phyloP scores from a whole-genome alignment of 1,139 yeast species.

The Pichia cactophila region DNA sequence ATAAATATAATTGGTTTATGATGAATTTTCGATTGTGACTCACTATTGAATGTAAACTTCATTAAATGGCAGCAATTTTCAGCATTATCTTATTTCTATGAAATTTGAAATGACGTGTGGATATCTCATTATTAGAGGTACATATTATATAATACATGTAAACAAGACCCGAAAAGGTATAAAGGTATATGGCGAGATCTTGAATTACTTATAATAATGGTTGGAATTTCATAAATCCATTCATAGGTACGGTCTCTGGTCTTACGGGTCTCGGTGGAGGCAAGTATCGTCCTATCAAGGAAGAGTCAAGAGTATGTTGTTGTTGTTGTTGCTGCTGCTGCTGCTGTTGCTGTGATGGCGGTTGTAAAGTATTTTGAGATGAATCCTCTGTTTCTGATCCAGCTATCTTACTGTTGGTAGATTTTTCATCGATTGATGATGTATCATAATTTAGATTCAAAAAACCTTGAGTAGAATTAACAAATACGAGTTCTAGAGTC shows the following conservation, averaged over 20 bases:
- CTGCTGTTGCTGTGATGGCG: neutral
- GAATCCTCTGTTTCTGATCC: neutral
- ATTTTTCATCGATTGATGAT: neutral
- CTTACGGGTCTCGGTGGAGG: conserved; percentile 15
- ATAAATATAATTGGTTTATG: too few relatives aligned
- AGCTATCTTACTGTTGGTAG: neutral
- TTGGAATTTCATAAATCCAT: conserved; percentile 15
- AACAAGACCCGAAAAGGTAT: neutral
- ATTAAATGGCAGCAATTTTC: too few relatives aligned
- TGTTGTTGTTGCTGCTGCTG: neutral
- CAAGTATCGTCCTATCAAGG: conserved; percentile 12
- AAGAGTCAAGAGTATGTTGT: neutral
- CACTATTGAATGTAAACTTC: too few relatives aligned
- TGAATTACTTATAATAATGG: conserved; percentile 10
- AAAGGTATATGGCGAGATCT: neutral
- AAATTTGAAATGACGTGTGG: neutral
- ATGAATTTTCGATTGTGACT: too few relatives aligned
- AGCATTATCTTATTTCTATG: too few relatives aligned
- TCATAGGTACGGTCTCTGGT: conserved; percentile 7
- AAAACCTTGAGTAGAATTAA: conserved; percentile 23
- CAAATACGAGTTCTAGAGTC: conserved; percentile 21
- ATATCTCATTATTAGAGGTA: too few relatives aligned
- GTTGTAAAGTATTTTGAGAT: neutral
- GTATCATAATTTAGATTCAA: conserved; percentile 22
- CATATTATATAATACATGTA: neutral